Evolutionary conservation across 768 basidiomycete species (phyloP).

Genomic region (Mycena vulgaris): DNA sequence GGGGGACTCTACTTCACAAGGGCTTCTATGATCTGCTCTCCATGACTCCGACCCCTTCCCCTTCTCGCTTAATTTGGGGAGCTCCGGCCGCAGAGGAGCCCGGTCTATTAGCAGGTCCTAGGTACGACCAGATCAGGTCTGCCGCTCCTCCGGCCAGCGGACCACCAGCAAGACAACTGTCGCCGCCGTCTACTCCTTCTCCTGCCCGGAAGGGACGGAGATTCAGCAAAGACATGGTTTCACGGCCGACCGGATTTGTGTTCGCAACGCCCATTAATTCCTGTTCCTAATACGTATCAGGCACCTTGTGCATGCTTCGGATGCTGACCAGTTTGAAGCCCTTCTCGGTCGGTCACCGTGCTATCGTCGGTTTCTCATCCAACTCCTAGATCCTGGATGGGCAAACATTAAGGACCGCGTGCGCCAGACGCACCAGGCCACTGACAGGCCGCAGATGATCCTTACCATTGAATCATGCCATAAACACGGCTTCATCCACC

Average conservation of each 20-base stretch:
- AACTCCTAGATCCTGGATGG: slow-evolving; percentile 95
- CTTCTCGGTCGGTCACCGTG: slow-evolving; percentile 76
- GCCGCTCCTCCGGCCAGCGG: slow-evolving; percentile 44
- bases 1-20: slow-evolving; percentile 85
- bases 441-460: slow-evolving; percentile 89
- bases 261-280: slow-evolving; percentile 60
- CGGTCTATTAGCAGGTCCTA: slow-evolving; percentile 73
- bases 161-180: slow-evolving; percentile 49
- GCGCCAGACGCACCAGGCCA: slow-evolving; percentile 75
- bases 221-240: slow-evolving; percentile 93
- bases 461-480: slow-evolving; percentile 95
- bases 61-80: slow-evolving; percentile 77
- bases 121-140: slow-evolving; percentile 72
- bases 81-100: slow-evolving; percentile 56
- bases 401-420: slow-evolving; percentile 88
- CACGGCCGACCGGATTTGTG: slow-evolving; percentile 87
- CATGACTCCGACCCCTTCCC: slow-evolving; percentile 80
- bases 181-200: slow-evolving; percentile 50
- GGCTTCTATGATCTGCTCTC: slow-evolving; percentile 91
- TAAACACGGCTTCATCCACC: slow-evolving; percentile 95
- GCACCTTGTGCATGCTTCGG: slow-evolving; percentile 92
- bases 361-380: slow-evolving; percentile 90
- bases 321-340: slow-evolving; percentile 90
- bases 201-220: slow-evolving; percentile 69
- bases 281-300: slow-evolving; percentile 58